Evolutionary conservation across 179 eudicot species (phyloP).

Genomic region (Silene coronaria): DNA sequence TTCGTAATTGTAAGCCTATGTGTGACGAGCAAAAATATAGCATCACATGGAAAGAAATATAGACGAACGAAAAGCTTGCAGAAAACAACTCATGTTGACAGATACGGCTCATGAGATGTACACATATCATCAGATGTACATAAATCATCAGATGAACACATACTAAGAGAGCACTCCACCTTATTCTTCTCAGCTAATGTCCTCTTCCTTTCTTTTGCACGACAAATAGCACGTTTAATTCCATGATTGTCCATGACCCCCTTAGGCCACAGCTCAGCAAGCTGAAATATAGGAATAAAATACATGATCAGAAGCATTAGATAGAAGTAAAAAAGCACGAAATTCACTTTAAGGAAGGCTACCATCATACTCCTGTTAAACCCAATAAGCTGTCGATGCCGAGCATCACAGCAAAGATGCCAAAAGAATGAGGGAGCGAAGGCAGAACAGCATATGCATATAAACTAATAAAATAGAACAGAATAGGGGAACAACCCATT

Average conservation of each 20-base stretch:
- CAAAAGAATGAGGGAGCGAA: not conserved
- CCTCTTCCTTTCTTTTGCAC: constrained; percentile 78
- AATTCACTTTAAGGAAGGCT: constrained; percentile 4
- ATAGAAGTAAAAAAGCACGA: not conserved
- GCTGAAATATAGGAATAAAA: constrained; percentile 42
- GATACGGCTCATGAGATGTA: constrained; percentile 17
- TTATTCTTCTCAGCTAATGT: constrained; percentile 39
- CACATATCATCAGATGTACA: constrained; percentile 19
- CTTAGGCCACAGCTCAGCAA: constrained; percentile 84
- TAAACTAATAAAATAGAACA: not conserved
- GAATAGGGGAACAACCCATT: not conserved
- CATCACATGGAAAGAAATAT: not conserved
- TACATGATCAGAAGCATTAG: not conserved
- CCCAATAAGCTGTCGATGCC: not conserved
- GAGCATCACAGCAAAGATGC: not conserved
- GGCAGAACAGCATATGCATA: not conserved
- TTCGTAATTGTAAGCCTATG: not conserved
- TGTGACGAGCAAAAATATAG: not conserved
- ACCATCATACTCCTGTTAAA: not conserved
- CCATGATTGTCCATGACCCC: constrained; percentile 94
- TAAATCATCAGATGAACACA: constrained; percentile 5
- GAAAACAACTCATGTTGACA: constrained; percentile 12
- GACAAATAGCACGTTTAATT: constrained; percentile 85
- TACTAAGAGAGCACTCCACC: constrained; percentile 42
- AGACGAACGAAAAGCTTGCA: constrained; percentile 7